phyloP scores from a whole-genome alignment of 225 moss, liverwort and hornwort genomes.

The Straminergon stramineum region DNA sequence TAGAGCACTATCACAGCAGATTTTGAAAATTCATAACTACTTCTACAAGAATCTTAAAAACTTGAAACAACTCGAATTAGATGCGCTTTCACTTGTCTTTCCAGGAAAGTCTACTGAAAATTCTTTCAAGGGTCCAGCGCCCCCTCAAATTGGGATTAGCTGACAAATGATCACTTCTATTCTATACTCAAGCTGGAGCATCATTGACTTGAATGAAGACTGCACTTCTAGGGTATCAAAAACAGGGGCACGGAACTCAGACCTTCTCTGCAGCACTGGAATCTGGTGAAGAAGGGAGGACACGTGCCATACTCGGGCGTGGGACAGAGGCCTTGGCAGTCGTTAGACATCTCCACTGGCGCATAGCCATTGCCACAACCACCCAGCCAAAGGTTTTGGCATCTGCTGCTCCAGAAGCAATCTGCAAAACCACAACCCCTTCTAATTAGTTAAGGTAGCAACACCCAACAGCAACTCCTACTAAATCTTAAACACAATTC shows the following conservation, averaged over 20 bases:
- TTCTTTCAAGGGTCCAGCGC: not conserved
- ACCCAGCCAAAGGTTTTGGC: conserved; percentile 50
- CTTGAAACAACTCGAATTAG: not conserved
- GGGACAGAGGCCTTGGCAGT: conserved; percentile 67
- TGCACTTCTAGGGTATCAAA: not conserved
- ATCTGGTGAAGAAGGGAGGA: conserved; percentile 50
- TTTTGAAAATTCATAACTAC: not conserved
- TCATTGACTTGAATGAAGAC: not conserved
- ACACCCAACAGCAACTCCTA: not conserved
- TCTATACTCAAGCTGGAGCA: not conserved
- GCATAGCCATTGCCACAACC: conserved; percentile 43
- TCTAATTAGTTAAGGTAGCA: not conserved
- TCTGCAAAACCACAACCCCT: conserved; percentile 18
- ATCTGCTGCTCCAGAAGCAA: conserved; percentile 60
- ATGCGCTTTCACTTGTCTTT: not conserved
- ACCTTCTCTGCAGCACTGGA: conserved; percentile 82
- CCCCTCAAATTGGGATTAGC: not conserved
- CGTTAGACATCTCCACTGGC: conserved; percentile 50
- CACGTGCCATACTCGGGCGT: conserved; percentile 37
- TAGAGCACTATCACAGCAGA: not conserved
- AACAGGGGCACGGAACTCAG: not conserved
- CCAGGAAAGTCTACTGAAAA: not conserved
- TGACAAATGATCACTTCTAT: not conserved
- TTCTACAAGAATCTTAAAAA: not conserved
- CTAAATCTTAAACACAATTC: not conserved